Percentiles rank a stretch among this genome's conserved stretches.
phyloP scores from a whole-genome alignment of 2,329 filamentous ascomycete species.

The Zymoseptoria ardabiliae region DNA sequence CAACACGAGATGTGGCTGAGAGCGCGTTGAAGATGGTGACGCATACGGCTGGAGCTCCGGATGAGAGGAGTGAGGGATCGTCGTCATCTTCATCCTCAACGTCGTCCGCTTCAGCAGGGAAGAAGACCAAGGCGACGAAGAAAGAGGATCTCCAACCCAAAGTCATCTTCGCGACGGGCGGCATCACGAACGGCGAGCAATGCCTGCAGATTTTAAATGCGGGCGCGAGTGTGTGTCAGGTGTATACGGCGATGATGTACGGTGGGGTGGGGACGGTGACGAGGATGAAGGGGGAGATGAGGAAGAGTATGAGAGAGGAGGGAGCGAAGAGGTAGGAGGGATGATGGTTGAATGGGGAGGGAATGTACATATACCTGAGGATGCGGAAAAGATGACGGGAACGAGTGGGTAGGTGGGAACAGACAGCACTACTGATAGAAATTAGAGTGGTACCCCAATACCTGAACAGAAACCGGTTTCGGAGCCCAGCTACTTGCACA shows the following conservation, averaged over 20 bases:
- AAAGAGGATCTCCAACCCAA: slow-evolving; percentile 40
- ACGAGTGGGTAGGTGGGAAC: no score
- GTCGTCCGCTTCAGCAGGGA: background rate
- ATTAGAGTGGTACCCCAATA: no score
- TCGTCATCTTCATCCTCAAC: background rate
- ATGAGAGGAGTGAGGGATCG: background rate
- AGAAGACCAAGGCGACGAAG: background rate
- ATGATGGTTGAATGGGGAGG: background rate
- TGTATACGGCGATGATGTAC: slow-evolving; percentile 68
- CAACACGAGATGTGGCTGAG: slow-evolving; percentile 13
- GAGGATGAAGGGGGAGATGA: slow-evolving; percentile 45
- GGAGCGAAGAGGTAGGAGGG: background rate
- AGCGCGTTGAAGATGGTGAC: slow-evolving; percentile 15
- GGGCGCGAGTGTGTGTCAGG: slow-evolving; percentile 63
- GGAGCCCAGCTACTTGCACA: no score
- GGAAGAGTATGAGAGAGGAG: slow-evolving; percentile 31
- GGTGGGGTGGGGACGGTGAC: slow-evolving; percentile 56
- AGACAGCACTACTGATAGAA: no score
- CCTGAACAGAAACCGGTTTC: no score
- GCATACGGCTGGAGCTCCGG: background rate
- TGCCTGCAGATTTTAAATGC: slow-evolving; percentile 76
- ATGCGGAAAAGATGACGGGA: background rate
- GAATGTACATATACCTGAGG: background rate
- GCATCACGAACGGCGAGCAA: slow-evolving; percentile 81
- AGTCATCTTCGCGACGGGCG: slow-evolving; percentile 87